phyloP scores from a whole-genome alignment of 768 basidiomycete genomes.

The Lactarius akahatsu region DNA sequence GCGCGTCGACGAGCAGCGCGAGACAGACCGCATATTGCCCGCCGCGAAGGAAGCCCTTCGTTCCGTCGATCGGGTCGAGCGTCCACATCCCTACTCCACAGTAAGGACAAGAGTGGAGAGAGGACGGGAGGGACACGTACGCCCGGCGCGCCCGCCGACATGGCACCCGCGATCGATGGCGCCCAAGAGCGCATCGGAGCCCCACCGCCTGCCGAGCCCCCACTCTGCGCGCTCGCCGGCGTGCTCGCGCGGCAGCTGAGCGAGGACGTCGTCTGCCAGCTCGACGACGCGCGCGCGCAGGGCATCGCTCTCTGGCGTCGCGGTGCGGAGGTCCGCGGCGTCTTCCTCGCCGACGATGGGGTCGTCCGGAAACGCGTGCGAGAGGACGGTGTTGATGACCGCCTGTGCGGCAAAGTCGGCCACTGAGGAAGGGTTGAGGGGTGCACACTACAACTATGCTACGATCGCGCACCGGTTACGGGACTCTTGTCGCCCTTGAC shows the following conservation, averaged over 20 bases:
- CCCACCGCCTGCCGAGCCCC: conserved; percentile 67
- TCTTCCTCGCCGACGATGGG: conserved; percentile 96
- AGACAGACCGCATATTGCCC: conserved; percentile 64
- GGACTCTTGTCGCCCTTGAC: conserved; percentile 86
- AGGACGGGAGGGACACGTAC: conserved; percentile 38
- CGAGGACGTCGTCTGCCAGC: conserved; percentile 80
- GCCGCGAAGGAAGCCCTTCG: conserved; percentile 59
- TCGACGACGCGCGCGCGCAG: conserved; percentile 68
- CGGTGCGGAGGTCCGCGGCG: conserved; percentile 67
- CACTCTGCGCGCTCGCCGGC: conserved; percentile 62
- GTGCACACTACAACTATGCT: neutral
- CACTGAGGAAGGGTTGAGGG: conserved; percentile 46
- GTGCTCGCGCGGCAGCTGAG: conserved; percentile 43
- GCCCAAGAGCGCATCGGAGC: conserved; percentile 62
- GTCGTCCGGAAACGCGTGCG: conserved; percentile 76
- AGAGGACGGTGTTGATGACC: conserved; percentile 79
- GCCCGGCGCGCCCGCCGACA: conserved; percentile 67
- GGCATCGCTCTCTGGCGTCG: conserved; percentile 32
- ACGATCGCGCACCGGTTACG: conserved; percentile 47
- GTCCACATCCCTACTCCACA: conserved; percentile 41
- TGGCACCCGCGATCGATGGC: conserved; percentile 85
- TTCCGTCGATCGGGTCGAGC: conserved; percentile 56
- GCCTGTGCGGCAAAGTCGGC: conserved; percentile 95
- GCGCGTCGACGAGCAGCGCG: conserved; percentile 51
- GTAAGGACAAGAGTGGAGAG: neutral